Percentiles rank a stretch among this genome's conserved stretches.
Conservation (phyloP, 2,329 filamentous ascomycete genomes). For the Fonsecaea erecta region DNA sequence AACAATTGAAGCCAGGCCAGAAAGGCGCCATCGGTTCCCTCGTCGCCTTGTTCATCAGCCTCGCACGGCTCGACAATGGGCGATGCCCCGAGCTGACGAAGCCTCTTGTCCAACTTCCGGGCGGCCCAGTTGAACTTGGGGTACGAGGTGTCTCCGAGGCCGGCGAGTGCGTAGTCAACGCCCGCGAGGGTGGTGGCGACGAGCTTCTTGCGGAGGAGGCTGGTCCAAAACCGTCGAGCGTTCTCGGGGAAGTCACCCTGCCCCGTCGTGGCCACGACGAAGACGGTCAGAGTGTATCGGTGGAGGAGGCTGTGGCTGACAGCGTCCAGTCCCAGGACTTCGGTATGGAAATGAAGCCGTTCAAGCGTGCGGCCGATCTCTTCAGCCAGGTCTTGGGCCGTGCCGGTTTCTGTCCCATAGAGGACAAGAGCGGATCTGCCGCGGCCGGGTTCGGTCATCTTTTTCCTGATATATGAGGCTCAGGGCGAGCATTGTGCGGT, state of each 20-base stretch:
- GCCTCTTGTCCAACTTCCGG: constrained; percentile 81
- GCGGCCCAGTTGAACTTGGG: constrained; percentile 95
- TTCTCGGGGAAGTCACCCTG: constrained; percentile 93
- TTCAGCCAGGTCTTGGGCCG: constrained; percentile 86
- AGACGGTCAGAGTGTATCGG: constrained; percentile 57
- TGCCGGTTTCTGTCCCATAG: constrained; percentile 95
- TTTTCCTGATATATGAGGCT: constrained; percentile 4
- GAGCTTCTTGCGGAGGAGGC: constrained; percentile 77
- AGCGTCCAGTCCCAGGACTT: constrained; percentile 76
- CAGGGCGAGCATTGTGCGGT: constrained; percentile 13
- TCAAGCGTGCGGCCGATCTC: constrained; percentile 77
- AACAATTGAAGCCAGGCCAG: constrained; percentile 76
- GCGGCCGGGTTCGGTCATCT: constrained; percentile 21
- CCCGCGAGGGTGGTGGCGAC: constrained; percentile 69
- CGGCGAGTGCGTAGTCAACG: constrained; percentile 81
- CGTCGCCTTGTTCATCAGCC: constrained; percentile 89
- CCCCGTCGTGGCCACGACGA: constrained; percentile 88
- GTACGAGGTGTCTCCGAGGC: constrained; percentile 93
- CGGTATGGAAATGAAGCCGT: constrained; percentile 76
- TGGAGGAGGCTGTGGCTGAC: constrained; percentile 36
- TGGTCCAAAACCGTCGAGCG: constrained; percentile 80
- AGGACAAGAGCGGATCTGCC: constrained; percentile 66
- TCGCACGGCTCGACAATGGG: constrained; percentile 80
- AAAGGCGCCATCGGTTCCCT: constrained; percentile 84
- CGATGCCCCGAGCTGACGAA: constrained; percentile 80